Conservation (phyloP, 2,329 filamentous ascomycete species). For the Paecilomyces dactylethromorphus region DNA sequence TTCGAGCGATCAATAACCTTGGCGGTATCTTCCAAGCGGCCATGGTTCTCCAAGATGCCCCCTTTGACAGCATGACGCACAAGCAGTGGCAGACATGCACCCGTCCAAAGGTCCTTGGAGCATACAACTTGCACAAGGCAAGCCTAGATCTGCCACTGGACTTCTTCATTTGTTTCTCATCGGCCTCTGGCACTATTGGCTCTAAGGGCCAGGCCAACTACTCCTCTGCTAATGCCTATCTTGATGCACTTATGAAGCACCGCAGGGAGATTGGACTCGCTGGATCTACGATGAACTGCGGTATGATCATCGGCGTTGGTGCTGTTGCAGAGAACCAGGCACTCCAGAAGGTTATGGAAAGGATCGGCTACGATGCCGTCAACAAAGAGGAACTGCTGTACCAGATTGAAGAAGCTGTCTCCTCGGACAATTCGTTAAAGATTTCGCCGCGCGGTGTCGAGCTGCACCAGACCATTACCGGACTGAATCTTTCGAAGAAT, state of each 20-base stretch:
- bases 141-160: constrained; percentile 8
- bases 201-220: constrained; percentile 12
- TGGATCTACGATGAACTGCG: constrained; percentile 7
- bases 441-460: constrained; percentile 5
- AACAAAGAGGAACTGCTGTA: constrained; percentile 14
- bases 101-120: constrained; percentile 9
- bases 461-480: constrained; percentile 14
- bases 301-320: constrained; percentile 9
- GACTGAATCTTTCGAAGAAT: constrained; percentile 12
- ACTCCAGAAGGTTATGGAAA: constrained; percentile 12
- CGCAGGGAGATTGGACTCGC: constrained; percentile 9
- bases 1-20: not conserved
- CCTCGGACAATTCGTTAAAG: constrained; percentile 3
- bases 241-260: constrained; percentile 13
- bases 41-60: constrained; percentile 11
- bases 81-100: constrained; percentile 12
- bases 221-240: constrained; percentile 14
- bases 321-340: constrained; percentile 11
- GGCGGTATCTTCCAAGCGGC: constrained; percentile 9
- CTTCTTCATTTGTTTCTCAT: constrained; percentile 13
- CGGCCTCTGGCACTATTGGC: constrained; percentile 10
- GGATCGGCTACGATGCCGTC: constrained; percentile 15
- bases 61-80: constrained; percentile 10
- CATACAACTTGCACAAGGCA: constrained; percentile 10
- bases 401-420: constrained; percentile 13